Base-by-base conservation (phyloP, 1,139 yeast genomes). In the Hansenula sp. region DNA sequence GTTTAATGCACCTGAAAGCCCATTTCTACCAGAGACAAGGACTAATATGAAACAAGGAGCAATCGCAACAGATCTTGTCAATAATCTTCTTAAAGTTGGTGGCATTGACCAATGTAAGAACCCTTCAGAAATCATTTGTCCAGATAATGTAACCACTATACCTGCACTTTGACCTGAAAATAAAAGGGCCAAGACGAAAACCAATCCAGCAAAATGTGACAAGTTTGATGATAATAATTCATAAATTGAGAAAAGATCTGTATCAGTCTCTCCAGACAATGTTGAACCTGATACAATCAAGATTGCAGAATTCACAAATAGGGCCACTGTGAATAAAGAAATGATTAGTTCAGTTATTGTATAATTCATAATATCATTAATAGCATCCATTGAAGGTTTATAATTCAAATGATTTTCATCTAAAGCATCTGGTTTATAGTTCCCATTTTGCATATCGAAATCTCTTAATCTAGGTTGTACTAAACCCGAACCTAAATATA, bases 81-180 rank as follows among this genome's bases (percentile, higher is more conserved):
- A 61, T 11, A 85, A 66, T 52, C 94, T 70, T 61, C 93, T 75
- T n/a, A 81, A 57, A 66, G 86, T 77, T 2, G 93, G 91, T 40
- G 77, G 70, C 27, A 84, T 55, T 0, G 79, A 71, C 94, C 93
- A 85, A 49, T 84, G 77, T 39, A 85, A 67, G 56, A 84, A 85
- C 0, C 94, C 94, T 61, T 85, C 94, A 44, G 88, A 79, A 11
- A 85, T 84, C 62, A 85, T 81, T 63, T 85, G 91, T 2, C 93
- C 93, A 1, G 91, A 82, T 74, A 85, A 74, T 1, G 94, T 85
- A 61, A 93, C 84, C 2, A 84, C 89, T 18, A 85, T 81, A 27
- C 93, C 93, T 1, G 93, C 93, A 53, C 88, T 81, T 56, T 84
- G 87, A 16, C 93, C 91, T 4, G 90, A 81, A 52, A 84, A 84